Base-by-base conservation (phyloP, 2,329 filamentous ascomycete species). In the Neonectria neomacrospora region DNA sequence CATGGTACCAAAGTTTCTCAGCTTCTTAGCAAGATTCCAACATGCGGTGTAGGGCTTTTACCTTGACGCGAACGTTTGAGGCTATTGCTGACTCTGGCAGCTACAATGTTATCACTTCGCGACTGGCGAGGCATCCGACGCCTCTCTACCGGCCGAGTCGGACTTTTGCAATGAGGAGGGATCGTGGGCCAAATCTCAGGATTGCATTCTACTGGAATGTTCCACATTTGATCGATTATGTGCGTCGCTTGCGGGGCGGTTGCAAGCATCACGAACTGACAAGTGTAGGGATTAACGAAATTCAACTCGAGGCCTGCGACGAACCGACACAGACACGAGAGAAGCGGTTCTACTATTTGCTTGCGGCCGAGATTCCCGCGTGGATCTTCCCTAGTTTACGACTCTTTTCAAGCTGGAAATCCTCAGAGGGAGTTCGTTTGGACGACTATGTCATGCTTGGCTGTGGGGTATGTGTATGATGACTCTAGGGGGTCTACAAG, bases 401-500 rank as follows among this genome's bases (percentile, higher is more conserved):
- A n/a, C 58, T 82, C 4, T 80, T 75, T 50, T 74, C 74, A 16
- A 71, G 80, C 12, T 78, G 77, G 76, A 71, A 62, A 37, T 75
- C 73, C 6, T 64, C 72, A 7, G 66, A 71, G 5, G 63, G 70
- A 5, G 74, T 78, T 22, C 77, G 76, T 26, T 16, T 75, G 5
- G 80, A 82, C 51, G 81, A 82, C 64, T 80, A 78, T 65, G 68
- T 81, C 18, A 77, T 81, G 71, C 64, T 78, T 5, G 64, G 71
- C n/a, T 73, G 77, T 18, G 70, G 72, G 60, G 78, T 80, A 69
- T 42, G 76, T 61, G 32, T 16, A 5, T 4, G 5, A 9, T 6
- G 32, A 26, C 11, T 20, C 8, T 9, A 1, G 12, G 6, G 14
- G 16, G 42, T 12, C 9, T 12, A 22, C 8, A 8, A n/a, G 30